Conservation (phyloP, 306 rosid genomes). For the Hippophae tibetana region DNA sequence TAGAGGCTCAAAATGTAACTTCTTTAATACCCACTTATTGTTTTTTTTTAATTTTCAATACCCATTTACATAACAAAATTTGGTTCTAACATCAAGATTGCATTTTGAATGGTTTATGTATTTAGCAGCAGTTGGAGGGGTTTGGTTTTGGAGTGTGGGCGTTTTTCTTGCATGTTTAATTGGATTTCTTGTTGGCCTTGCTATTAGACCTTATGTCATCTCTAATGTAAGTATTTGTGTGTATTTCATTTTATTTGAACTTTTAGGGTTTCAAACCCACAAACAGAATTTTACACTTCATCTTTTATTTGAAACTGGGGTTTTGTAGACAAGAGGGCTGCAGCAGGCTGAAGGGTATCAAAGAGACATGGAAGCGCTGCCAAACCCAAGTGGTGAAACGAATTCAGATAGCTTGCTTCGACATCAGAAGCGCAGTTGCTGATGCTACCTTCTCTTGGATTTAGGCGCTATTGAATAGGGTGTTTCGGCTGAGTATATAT, state of each 20-base stretch:
- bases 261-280: not conserved
- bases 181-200: conserved; percentile 31
- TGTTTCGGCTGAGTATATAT: conserved; percentile 32
- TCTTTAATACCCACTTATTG: conserved; percentile 18
- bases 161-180: conserved; percentile 41
- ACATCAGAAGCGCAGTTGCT: conserved; percentile 59
- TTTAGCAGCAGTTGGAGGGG: conserved; percentile 36
- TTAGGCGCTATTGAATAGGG: conserved; percentile 15
- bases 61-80: not conserved
- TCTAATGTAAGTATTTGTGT: conserved; percentile 36
- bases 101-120: not conserved
- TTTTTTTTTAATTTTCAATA: not conserved
- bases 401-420: conserved; percentile 52
- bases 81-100: conserved; percentile 1
- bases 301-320: conserved; percentile 2
- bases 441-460: conserved; percentile 14
- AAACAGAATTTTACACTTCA: not conserved
- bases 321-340: conserved; percentile 24
- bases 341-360: conserved; percentile 2
- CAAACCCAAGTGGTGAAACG: conserved; percentile 49
- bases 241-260: not conserved
- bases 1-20: conserved; percentile 45
- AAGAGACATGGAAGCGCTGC: conserved; percentile 63
- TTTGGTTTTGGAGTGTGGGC: conserved; percentile 37
- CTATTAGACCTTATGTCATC: conserved; percentile 30